phyloP scores from a whole-genome alignment of 345 rosid species.

The Moricandia moricandioides region DNA sequence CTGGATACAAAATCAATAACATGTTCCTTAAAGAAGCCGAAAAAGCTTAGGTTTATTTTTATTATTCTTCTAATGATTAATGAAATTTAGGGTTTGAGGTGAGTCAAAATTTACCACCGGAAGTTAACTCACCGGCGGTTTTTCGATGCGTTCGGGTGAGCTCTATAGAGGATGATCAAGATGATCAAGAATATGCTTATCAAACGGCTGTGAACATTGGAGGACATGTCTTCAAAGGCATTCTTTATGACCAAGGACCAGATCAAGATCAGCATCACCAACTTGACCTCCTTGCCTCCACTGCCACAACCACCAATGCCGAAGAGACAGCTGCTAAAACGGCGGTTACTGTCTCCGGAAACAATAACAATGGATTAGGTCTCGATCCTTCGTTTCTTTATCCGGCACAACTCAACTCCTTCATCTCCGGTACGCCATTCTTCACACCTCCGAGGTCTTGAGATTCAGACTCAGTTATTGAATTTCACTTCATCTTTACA shows the following conservation, averaged over 20 bases:
- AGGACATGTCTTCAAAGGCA: slow-evolving; percentile 69
- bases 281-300: slow-evolving; percentile 55
- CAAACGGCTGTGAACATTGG: slow-evolving; percentile 75
- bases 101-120: slow-evolving; percentile 48
- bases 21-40: neutral
- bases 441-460: slow-evolving; percentile 85
- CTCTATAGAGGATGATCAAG: slow-evolving; percentile 49
- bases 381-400: slow-evolving; percentile 59
- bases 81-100: slow-evolving; percentile 55
- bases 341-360: slow-evolving; percentile 22
- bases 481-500: slow-evolving; percentile 7
- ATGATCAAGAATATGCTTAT: slow-evolving; percentile 59
- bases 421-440: slow-evolving; percentile 91
- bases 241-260: slow-evolving; percentile 69
- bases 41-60: neutral
- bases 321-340: slow-evolving; percentile 38
- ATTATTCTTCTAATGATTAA: neutral
- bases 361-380: slow-evolving; percentile 36
- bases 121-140: slow-evolving; percentile 52
- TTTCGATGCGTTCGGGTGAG: slow-evolving; percentile 65
- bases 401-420: slow-evolving; percentile 77
- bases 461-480: slow-evolving; percentile 25
- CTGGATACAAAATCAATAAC: slow-evolving; percentile 8
- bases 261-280: slow-evolving; percentile 49
- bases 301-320: slow-evolving; percentile 36